Conservation (phyloP, 2,329 filamentous ascomycete species). For the Torrubiella hemipterigena region DNA sequence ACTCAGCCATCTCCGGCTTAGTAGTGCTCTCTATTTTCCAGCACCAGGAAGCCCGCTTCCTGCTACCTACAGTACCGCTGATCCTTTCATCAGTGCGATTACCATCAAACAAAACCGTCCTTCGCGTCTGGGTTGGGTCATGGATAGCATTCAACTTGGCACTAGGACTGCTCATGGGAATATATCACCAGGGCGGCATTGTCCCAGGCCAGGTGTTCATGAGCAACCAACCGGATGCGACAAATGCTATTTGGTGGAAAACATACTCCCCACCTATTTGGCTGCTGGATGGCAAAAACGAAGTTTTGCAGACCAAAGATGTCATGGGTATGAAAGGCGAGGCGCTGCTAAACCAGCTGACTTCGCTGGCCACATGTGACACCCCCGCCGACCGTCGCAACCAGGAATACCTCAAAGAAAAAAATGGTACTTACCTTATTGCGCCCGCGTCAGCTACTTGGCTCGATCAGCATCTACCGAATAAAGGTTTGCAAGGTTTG, state of each 20-base stretch:
- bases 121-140: conserved; percentile 41
- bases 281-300: conserved; percentile 66
- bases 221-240: conserved; percentile 55
- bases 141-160: conserved; percentile 62
- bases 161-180: conserved; percentile 63
- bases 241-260: conserved; percentile 72
- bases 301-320: conserved; percentile 57
- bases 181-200: conserved; percentile 71
- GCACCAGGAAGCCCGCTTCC: conserved; percentile 71
- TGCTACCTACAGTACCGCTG: conserved; percentile 65
- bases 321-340: conserved; percentile 60
- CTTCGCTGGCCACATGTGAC: conserved; percentile 49
- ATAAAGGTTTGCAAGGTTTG: conserved; percentile 47
- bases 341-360: conserved; percentile 46
- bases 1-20: conserved; percentile 63
- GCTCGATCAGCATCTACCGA: conserved; percentile 49
- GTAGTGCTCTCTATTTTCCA: conserved; percentile 61
- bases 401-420: conserved; percentile 45
- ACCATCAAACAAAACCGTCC: conserved; percentile 38
- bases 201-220: conserved; percentile 66
- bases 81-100: conserved; percentile 61
- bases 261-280: conserved; percentile 74
- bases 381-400: conserved; percentile 42
- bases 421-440: conserved; percentile 56
- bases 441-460: conserved; percentile 62